Conservation (phyloP, 192 early-diverging fungal species). For the Podochytrium sp. region DNA sequence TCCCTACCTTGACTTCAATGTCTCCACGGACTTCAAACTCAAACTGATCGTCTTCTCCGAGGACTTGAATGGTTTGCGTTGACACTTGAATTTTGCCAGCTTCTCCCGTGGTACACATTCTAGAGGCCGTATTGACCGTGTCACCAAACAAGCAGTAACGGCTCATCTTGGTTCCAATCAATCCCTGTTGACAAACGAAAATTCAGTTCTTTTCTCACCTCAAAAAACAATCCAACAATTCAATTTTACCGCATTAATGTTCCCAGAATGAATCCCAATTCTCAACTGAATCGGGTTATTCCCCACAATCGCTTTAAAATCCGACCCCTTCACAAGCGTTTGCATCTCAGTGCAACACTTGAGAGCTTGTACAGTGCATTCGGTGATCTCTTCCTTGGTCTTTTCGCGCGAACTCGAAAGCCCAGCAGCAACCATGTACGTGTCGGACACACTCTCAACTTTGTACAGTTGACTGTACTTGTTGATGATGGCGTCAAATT, state of each 20-base stretch:
- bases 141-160: slow-evolving; percentile 50
- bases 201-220: too few species aligned
- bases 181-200: slow-evolving; percentile 34
- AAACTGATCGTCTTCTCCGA: slow-evolving; percentile 28
- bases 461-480: slow-evolving; percentile 21
- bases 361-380: neutral
- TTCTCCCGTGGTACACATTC: slow-evolving; percentile 40
- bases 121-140: slow-evolving; percentile 42
- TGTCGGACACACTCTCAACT: slow-evolving; percentile 28
- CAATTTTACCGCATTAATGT: slow-evolving; percentile 21
- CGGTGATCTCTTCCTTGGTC: slow-evolving; percentile 7
- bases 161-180: slow-evolving; percentile 49
- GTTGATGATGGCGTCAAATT: slow-evolving; percentile 24
- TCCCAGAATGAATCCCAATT: slow-evolving; percentile 45
- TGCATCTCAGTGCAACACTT: slow-evolving; percentile 18
- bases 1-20: slow-evolving; percentile 31
- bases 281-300: slow-evolving; percentile 27
- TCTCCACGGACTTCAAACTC: slow-evolving; percentile 39
- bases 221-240: neutral
- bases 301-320: slow-evolving; percentile 5
- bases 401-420: neutral
- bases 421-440: slow-evolving; percentile 34
- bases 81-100: slow-evolving; percentile 39
- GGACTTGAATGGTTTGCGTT: slow-evolving; percentile 18
- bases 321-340: neutral